Conservation (phyloP, 2,329 filamentous ascomycete genomes). For the Colletotrichum shisoi region DNA sequence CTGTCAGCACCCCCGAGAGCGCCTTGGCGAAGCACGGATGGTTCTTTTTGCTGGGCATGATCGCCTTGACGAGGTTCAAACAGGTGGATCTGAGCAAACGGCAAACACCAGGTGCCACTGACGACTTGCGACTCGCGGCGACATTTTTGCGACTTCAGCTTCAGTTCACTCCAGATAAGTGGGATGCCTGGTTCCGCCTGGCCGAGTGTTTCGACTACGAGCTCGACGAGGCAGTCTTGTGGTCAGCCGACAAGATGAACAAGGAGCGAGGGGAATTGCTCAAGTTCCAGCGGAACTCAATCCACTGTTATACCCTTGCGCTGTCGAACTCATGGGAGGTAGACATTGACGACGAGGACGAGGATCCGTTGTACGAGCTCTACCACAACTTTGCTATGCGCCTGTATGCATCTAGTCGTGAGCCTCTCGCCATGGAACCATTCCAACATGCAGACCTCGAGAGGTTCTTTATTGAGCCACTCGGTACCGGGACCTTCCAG, state of each 20-base stretch:
- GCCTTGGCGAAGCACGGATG: conserved; percentile 82
- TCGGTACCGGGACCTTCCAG: conserved; percentile 61
- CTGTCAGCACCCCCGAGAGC: conserved; percentile 73
- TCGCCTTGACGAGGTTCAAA: conserved; percentile 85
- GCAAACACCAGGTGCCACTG: conserved; percentile 78
- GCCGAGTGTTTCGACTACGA: conserved; percentile 89
- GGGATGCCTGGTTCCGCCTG: conserved; percentile 90
- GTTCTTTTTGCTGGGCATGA: conserved; percentile 91
- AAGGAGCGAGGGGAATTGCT: conserved; percentile 78
- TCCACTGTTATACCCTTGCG: conserved; percentile 77
- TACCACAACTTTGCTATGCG: conserved; percentile 69
- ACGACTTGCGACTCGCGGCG: conserved; percentile 82
- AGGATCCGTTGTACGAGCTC: conserved; percentile 64
- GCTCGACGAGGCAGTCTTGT: conserved; percentile 84
- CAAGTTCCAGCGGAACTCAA: conserved; percentile 77
- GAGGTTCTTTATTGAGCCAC: conserved; percentile 63
- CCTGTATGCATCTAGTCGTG: conserved; percentile 68
- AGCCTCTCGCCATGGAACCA: conserved; percentile 69
- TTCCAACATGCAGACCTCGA: conserved; percentile 66
- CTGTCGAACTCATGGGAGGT: conserved; percentile 62
- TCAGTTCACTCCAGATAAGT: conserved; percentile 80
- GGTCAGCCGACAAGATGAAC: conserved; percentile 91
- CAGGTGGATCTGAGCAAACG: conserved; percentile 74
- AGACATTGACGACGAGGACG: conserved; percentile 56
- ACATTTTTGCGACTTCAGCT: conserved; percentile 82